Percentiles rank a stretch among this genome's conserved stretches.
These are phyloP conservation scores for Cercospora sp. DNA, from an alignment of 2,329 filamentous ascomycete genomes.

Conservation along the genomic window DNA sequence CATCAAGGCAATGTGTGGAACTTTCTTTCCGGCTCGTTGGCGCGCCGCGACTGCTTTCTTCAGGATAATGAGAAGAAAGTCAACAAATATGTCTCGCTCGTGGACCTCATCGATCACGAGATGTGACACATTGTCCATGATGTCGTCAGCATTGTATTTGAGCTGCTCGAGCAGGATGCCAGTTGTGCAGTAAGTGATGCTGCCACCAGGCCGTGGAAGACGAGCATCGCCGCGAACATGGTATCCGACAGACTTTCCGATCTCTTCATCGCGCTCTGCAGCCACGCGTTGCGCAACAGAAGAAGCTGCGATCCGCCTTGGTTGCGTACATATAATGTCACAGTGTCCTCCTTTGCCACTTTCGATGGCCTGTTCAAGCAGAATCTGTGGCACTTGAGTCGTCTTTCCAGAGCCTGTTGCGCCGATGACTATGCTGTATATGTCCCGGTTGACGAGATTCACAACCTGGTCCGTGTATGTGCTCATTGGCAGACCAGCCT, in stretches of 20 bases:
- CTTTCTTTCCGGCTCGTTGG: constrained; percentile 34
- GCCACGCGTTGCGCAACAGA: constrained; percentile 52
- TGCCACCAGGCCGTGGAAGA: constrained; percentile 39
- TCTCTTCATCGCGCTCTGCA: constrained; percentile 45
- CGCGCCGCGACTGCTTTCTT: constrained; percentile 47
- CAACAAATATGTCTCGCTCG: constrained; percentile 49
- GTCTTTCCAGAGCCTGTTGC: constrained; percentile 52
- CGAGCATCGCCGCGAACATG: constrained; percentile 48
- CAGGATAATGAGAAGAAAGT: constrained; percentile 50
- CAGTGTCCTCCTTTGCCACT: constrained; percentile 45
- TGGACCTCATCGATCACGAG: constrained; percentile 57
- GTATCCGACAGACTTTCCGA: constrained; percentile 50
- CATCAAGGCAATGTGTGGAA: constrained; percentile 53
- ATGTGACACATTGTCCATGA: constrained; percentile 49
- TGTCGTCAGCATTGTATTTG: constrained; percentile 42
- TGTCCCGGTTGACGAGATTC: constrained; percentile 40
- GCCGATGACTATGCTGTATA: constrained; percentile 50
- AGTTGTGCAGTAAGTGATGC: constrained; percentile 54
- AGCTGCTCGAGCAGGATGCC: constrained; percentile 52
- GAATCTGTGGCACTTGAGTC: constrained; percentile 57
- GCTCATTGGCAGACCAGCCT: constrained; percentile 46
- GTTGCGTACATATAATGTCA: constrained; percentile 55
- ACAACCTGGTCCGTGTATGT: constrained; percentile 10
- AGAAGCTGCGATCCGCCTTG: constrained; percentile 51
- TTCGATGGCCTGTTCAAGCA: constrained; percentile 51